Conservation (phyloP, 768 basidiomycete species). For the Pulveroboletus sp. region DNA sequence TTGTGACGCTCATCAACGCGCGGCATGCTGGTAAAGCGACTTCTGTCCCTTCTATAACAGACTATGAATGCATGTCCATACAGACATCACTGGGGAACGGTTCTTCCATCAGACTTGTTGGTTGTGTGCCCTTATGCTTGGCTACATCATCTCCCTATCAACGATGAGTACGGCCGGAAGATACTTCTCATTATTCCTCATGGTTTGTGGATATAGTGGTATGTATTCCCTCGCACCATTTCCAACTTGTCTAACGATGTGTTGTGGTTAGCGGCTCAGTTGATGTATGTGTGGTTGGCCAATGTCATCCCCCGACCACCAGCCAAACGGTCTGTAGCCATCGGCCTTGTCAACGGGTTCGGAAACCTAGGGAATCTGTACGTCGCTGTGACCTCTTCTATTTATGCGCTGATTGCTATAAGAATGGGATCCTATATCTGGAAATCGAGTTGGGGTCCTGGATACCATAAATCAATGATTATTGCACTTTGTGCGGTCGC, state of each 20-base stretch:
- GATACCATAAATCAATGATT: conserved; percentile 62
- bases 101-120: conserved; percentile 57
- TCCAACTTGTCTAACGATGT: too few species aligned
- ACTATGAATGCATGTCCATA: background rate
- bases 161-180: conserved; percentile 52
- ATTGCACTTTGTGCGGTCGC: conserved; percentile 42
- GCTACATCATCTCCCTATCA: conserved; percentile 57
- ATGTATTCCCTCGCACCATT: background rate
- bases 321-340: conserved; percentile 51
- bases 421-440: conserved; percentile 65
- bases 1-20: conserved; percentile 51
- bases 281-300: conserved; percentile 60
- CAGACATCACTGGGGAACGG: conserved; percentile 60
- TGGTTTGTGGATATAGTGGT: conserved; percentile 55
- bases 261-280: conserved; percentile 32
- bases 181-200: conserved; percentile 62
- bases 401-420: background rate
- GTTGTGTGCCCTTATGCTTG: conserved; percentile 62
- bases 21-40: conserved; percentile 48
- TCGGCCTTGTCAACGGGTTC: conserved; percentile 59
- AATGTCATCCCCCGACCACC: conserved; percentile 62
- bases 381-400: conserved; percentile 9
- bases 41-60: background rate
- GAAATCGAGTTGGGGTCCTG: conserved; percentile 57
- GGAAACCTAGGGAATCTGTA: conserved; percentile 61